phyloP scores from a whole-genome alignment of 1,284 basidiomycete genomes.

The Tranzscheliella williamsii region DNA sequence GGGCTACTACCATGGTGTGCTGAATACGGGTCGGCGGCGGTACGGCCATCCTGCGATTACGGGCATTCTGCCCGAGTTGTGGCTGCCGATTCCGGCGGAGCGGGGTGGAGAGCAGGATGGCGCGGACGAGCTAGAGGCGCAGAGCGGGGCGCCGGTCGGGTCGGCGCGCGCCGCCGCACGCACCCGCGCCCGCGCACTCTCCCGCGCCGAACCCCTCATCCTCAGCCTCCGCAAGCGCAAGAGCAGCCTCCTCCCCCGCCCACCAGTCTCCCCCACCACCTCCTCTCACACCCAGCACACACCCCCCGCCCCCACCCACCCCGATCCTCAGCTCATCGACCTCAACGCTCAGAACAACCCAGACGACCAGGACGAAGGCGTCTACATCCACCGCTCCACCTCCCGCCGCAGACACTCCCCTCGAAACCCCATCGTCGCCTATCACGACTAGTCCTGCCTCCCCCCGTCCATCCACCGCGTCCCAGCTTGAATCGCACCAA shows the following conservation, averaged over 20 bases:
- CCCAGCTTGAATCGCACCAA: no score
- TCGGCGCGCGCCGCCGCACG: conserved; percentile 3
- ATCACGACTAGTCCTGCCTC: not conserved
- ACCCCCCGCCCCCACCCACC: not conserved
- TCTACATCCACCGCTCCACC: conserved; percentile 39
- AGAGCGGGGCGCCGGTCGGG: not conserved
- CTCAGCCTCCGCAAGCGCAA: conserved; percentile 40
- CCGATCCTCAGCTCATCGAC: conserved; percentile 7
- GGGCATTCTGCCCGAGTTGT: conserved; percentile 51
- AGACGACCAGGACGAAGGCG: conserved; percentile 20
- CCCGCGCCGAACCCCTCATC: conserved; percentile 36
- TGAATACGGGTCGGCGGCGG: conserved; percentile 42
- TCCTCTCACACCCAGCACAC: not conserved
- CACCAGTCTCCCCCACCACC: conserved; percentile 1
- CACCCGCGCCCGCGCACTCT: conserved; percentile 8
- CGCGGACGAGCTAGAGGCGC: conserved; percentile 11
- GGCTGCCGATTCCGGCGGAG: conserved; percentile 44
- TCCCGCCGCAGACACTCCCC: not conserved
- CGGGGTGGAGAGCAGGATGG: conserved; percentile 13
- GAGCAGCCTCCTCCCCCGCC: conserved; percentile 9
- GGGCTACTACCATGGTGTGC: conserved; percentile 47
- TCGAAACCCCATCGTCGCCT: not conserved
- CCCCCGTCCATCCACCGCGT: no score
- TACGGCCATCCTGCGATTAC: conserved; percentile 57
- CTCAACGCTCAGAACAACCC: not conserved